phyloP scores from a whole-genome alignment of 2,329 filamentous ascomycete genomes.

The Penicillium sp. region DNA sequence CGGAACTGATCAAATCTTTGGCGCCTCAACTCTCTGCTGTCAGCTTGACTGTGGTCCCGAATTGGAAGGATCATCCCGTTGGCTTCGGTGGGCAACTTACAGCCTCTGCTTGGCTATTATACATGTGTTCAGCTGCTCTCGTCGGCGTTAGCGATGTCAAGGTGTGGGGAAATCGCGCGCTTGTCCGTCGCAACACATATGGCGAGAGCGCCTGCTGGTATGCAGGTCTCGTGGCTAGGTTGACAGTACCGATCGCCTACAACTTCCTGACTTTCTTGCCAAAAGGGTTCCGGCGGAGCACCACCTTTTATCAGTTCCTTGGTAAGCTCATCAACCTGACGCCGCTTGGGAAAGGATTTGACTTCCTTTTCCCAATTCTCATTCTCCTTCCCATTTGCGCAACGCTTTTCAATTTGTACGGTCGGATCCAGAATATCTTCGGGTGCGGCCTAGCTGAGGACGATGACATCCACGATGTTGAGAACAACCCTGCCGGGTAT shows the following conservation, averaged over 20 bases:
- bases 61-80: conserved; percentile 67
- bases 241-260: conserved; percentile 89
- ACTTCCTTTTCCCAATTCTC: conserved; percentile 82
- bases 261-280: conserved; percentile 94
- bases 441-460: conserved; percentile 78
- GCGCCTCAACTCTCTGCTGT: conserved; percentile 71
- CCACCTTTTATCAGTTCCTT: conserved; percentile 82
- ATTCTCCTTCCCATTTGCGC: conserved; percentile 81
- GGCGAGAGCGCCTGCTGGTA: conserved; percentile 96
- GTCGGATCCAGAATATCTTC: conserved; percentile 68
- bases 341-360: conserved; percentile 75
- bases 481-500: conserved; percentile 59
- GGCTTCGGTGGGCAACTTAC: conserved; percentile 83
- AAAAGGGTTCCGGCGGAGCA: conserved; percentile 65
- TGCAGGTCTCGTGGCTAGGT: conserved; percentile 81
- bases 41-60: conserved; percentile 61
- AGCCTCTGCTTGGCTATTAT: conserved; percentile 82
- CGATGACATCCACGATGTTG: conserved; percentile 60
- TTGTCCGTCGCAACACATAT: conserved; percentile 87
- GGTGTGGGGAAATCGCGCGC: conserved; percentile 92
- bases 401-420: conserved; percentile 85
- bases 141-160: conserved; percentile 87
- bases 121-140: conserved; percentile 90
- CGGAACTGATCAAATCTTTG: conserved; percentile 82
- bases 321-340: conserved; percentile 80